phyloP scores from a whole-genome alignment of 495 filamentous ascomycete genomes.

The Ramalina peruviana region DNA sequence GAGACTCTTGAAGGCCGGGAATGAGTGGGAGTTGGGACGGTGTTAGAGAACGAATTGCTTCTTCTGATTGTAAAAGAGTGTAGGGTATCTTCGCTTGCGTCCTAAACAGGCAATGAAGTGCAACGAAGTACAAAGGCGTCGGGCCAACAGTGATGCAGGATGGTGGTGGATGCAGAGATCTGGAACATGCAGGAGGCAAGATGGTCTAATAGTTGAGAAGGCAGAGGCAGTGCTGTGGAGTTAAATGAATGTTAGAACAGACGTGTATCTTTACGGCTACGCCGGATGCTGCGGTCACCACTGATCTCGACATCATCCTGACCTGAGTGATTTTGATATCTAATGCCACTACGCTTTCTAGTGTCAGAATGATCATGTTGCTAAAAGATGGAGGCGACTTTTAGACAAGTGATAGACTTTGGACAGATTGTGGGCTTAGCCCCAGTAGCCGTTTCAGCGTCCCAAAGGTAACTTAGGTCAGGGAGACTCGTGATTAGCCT shows the following conservation, averaged over 20 bases:
- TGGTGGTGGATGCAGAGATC: not conserved
- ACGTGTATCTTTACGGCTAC: constrained; percentile 3
- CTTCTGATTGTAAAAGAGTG: not conserved
- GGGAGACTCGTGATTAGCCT: too few species aligned
- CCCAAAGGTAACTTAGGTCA: not conserved
- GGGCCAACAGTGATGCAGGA: not conserved
- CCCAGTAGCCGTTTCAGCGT: constrained; percentile 8
- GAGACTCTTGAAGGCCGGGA: not conserved
- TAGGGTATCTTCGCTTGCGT: not conserved
- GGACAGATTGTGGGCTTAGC: constrained; percentile 7
- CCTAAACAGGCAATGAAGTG: constrained; percentile 1
- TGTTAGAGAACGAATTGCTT: not conserved
- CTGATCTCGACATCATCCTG: constrained; percentile 9
- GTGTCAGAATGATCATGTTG: constrained; percentile 1
- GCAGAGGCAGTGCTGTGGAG: constrained; percentile 11
- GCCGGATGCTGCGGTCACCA: constrained; percentile 17
- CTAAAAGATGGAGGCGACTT: not conserved
- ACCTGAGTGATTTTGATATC: constrained; percentile 6
- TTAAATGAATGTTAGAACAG: constrained; percentile 4
- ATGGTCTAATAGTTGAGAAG: constrained; percentile 1
- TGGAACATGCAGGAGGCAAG: constrained; percentile 1
- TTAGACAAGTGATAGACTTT: not conserved
- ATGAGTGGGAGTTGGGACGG: not conserved
- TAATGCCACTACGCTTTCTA: too few species aligned
- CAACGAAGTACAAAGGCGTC: not conserved